Evolutionary conservation across 768 basidiomycete species (phyloP).

Genomic region (Termitomyces sp.): DNA sequence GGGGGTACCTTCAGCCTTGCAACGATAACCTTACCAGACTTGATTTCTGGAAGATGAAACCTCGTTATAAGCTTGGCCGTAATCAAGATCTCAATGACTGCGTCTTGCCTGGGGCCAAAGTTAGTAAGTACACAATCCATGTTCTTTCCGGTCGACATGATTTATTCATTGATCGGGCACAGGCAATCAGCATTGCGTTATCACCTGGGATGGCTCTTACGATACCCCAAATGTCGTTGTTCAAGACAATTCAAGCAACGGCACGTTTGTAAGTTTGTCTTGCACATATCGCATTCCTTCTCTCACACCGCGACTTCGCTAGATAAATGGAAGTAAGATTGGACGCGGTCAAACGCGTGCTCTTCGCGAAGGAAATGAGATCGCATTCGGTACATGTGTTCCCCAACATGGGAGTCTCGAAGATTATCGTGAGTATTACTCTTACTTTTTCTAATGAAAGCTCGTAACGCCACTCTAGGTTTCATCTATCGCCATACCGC

Average conservation of each 20-base stretch:
- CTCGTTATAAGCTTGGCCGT: slow-evolving; percentile 55
- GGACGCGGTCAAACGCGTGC: slow-evolving; percentile 54
- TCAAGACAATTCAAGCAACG: slow-evolving; percentile 65
- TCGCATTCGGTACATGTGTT: slow-evolving; percentile 72
- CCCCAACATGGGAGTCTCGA: slow-evolving; percentile 51
- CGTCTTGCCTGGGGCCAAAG: slow-evolving; percentile 66
- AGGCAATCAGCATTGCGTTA: slow-evolving; percentile 60
- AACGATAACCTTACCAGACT: slow-evolving; percentile 49
- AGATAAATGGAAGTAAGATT: slow-evolving; percentile 72
- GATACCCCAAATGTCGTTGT: slow-evolving; percentile 45
- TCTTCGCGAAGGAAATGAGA: slow-evolving; percentile 78
- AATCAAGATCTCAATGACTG: slow-evolving; percentile 46
- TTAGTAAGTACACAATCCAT: slow-evolving; percentile 54
- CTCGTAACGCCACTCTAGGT: slow-evolving; percentile 36
- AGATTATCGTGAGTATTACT: slow-evolving; percentile 65
- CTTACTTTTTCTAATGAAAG: not conserved
- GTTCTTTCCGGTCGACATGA: slow-evolving; percentile 4
- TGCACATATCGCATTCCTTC: not conserved
- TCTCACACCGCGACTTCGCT: slow-evolving; percentile 3
- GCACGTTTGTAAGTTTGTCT: slow-evolving; percentile 57
- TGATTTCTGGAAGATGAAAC: slow-evolving; percentile 57
- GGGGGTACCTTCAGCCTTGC: slow-evolving; percentile 74
- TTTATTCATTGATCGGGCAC: slow-evolving; percentile 2
- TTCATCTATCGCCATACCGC: slow-evolving; percentile 73
- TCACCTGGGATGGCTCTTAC: slow-evolving; percentile 59